Evolutionary conservation across 257 asterid genomes (phyloP).

Genomic region (Nicotiana sylvestris): DNA sequence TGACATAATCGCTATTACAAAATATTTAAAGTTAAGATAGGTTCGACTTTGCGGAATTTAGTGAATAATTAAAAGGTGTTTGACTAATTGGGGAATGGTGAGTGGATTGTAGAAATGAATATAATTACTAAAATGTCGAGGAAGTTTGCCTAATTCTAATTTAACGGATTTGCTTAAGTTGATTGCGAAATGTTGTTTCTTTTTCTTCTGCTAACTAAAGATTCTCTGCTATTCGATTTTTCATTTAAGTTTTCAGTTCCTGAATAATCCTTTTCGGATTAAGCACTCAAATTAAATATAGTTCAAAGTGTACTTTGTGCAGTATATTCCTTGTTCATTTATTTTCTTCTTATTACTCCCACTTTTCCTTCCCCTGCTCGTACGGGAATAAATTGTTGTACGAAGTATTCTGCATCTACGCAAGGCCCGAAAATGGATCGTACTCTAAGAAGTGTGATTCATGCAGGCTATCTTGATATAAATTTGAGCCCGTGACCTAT

Average conservation of each 20-base stretch:
- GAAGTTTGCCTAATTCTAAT: background rate
- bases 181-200: background rate
- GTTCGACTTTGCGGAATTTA: background rate
- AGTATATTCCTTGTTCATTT: background rate
- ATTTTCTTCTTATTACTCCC: background rate
- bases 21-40: background rate
- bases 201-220: background rate
- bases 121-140: background rate
- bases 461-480: too few species aligned
- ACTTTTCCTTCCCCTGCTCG: too few species aligned
- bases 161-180: background rate
- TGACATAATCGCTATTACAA: background rate
- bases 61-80: background rate
- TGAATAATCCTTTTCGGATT: background rate
- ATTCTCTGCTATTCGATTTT: background rate
- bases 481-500: too few species aligned
- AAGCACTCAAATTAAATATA: background rate
- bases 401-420: too few species aligned
- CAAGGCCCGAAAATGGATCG: too few species aligned
- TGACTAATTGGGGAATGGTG: slow-evolving; percentile 1
- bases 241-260: background rate
- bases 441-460: too few species aligned
- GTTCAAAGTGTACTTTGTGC: background rate
- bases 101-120: background rate
- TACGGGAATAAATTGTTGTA: too few species aligned